Percentiles rank a stretch among this genome's conserved stretches.
Conservation (phyloP, 2,329 filamentous ascomycete species). For the Aspergillus sp. region DNA sequence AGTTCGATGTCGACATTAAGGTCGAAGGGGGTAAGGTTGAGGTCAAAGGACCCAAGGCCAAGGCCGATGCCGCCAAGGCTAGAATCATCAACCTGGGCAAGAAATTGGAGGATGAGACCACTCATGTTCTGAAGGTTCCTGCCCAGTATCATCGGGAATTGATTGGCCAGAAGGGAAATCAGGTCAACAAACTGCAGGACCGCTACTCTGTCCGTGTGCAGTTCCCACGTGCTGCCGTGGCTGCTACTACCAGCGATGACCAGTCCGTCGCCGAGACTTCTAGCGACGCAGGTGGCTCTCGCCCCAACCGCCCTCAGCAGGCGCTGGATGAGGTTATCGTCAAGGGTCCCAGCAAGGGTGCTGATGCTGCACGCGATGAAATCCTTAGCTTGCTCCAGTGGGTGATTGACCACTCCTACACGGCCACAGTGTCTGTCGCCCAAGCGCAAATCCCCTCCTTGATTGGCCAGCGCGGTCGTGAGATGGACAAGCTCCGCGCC, state of each 20-base stretch:
- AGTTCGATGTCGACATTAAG: conserved; percentile 77
- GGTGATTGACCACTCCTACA: conserved; percentile 81
- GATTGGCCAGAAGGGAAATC: conserved; percentile 82
- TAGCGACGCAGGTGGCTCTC: conserved; percentile 63
- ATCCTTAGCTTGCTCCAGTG: conserved; percentile 86
- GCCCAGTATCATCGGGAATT: conserved; percentile 92
- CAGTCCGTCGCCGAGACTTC: conserved; percentile 67
- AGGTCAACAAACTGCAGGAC: conserved; percentile 88
- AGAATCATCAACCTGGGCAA: conserved; percentile 79
- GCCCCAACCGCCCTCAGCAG: conserved; percentile 69
- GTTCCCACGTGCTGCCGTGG: conserved; percentile 70
- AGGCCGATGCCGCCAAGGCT: conserved; percentile 81
- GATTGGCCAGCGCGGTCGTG: conserved; percentile 86
- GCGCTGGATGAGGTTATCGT: conserved; percentile 85
- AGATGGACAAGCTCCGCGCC: conserved; percentile 86
- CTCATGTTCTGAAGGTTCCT: conserved; percentile 82
- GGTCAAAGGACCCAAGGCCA: conserved; percentile 92
- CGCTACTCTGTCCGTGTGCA: conserved; percentile 94
- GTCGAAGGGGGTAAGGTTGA: conserved; percentile 93
- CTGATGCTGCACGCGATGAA: conserved; percentile 88
- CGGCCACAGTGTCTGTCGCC: conserved; percentile 77
- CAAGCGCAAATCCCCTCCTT: conserved; percentile 91
- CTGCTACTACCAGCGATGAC: conserved; percentile 59
- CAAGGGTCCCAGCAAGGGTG: conserved; percentile 88
- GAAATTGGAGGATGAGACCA: conserved; percentile 87